phyloP scores from a whole-genome alignment of 495 filamentous ascomycete species.

The Tirmania nivea region DNA sequence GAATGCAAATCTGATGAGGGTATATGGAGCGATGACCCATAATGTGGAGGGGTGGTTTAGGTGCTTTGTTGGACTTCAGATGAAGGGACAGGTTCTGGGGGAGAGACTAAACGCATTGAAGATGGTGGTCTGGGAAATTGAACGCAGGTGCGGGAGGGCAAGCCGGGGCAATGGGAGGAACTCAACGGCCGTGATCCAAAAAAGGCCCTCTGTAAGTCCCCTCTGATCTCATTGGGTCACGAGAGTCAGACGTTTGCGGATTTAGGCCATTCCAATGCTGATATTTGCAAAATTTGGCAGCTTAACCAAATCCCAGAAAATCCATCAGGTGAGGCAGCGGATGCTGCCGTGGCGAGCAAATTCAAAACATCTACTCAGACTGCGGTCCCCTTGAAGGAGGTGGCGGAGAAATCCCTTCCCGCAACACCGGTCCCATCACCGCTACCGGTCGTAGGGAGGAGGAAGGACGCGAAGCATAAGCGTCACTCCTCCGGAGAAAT shows the following conservation, averaged over 20 bases:
- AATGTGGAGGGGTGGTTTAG: conserved; percentile 74
- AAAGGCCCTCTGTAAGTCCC: background rate
- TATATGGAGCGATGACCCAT: conserved; percentile 60
- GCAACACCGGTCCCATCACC: background rate
- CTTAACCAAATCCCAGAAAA: no score
- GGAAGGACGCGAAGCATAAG: no score
- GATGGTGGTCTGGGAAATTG: conserved; percentile 53
- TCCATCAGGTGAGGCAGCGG: no score
- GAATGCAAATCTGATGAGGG: conserved; percentile 32
- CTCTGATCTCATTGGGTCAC: no score
- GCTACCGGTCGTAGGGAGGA: no score
- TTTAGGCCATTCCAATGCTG: no score
- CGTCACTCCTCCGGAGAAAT: background rate
- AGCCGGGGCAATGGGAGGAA: conserved; percentile 22
- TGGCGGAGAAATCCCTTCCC: background rate
- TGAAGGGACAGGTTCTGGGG: conserved; percentile 38
- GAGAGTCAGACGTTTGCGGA: no score
- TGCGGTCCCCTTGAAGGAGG: no score
- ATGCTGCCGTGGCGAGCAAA: no score
- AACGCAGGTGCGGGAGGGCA: conserved; percentile 48
- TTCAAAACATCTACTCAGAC: no score
- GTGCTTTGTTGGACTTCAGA: conserved; percentile 46
- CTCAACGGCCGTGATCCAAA: background rate
- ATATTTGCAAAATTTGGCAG: no score
- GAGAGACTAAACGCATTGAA: conserved; percentile 40